These are phyloP conservation scores for Phytophthora cactorum DNA, from an alignment of 352 stramenopile genomes.

Conservation along the genomic window DNA sequence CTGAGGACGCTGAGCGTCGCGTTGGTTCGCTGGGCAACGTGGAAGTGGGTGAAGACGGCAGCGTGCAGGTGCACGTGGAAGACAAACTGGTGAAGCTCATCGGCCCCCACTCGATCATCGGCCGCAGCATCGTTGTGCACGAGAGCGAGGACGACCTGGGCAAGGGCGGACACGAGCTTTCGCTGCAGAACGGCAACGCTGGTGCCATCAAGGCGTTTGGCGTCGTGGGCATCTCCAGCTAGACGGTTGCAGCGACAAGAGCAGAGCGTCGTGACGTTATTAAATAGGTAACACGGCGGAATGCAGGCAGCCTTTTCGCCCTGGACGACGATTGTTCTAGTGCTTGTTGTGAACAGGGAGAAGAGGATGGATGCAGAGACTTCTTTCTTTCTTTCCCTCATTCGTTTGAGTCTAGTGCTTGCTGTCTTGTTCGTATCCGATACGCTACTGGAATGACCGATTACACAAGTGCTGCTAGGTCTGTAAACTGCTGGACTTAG, in stretches of 20 bases:
- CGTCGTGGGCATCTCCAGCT: conserved; percentile 93
- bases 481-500: not conserved
- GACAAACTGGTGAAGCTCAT: conserved; percentile 98
- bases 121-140: conserved; percentile 95
- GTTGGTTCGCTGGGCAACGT: conserved; percentile 96
- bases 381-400: conserved; percentile 5
- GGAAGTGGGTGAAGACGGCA: conserved; percentile 87
- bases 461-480: not conserved
- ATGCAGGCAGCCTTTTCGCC: conserved; percentile 9
- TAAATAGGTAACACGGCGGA: conserved; percentile 35
- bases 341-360: not conserved
- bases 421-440: conserved; percentile 12
- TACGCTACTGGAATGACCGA: conserved; percentile 8
- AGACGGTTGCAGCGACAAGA: conserved; percentile 19
- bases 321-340: conserved; percentile 1
- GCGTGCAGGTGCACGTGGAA: conserved; percentile 92
- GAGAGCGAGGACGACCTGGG: conserved; percentile 96
- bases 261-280: conserved; percentile 19
- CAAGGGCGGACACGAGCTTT: conserved; percentile 96
- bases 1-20: conserved; percentile 95
- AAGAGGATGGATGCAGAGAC: not conserved
- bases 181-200: conserved; percentile 96
- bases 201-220: conserved; percentile 92
- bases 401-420: conserved; percentile 8
- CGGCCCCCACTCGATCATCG: conserved; percentile 98